These are phyloP conservation scores for Quercus aquifolioides DNA, from an alignment of 306 rosid genomes.

Conservation along the genomic window DNA sequence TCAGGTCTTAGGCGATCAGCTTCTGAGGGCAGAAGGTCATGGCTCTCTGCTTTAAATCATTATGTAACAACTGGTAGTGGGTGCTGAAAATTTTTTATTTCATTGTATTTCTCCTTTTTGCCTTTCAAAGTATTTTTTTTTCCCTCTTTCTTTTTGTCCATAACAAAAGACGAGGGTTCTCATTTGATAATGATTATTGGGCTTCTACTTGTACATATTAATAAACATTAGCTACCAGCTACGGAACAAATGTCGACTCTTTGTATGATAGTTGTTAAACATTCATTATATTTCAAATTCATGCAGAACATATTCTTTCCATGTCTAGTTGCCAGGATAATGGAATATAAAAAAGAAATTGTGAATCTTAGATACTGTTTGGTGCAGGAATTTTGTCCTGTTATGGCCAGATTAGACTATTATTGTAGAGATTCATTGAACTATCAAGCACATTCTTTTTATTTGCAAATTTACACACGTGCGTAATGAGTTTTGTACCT, in stretches of 20 bases:
- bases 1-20: slow-evolving; percentile 50
- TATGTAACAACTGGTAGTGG: slow-evolving; percentile 55
- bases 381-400: not conserved
- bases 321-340: not conserved
- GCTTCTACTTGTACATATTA: slow-evolving; percentile 29
- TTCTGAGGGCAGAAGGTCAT: slow-evolving; percentile 63
- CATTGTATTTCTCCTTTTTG: not conserved
- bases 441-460: not conserved
- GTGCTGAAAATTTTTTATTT: slow-evolving; percentile 36
- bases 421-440: not conserved
- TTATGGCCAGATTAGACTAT: not conserved
- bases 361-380: not conserved
- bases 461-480: too few relatives aligned
- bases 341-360: not conserved
- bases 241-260: not conserved
- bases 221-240: not conserved
- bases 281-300: not conserved
- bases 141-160: not conserved
- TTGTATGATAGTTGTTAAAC: not conserved
- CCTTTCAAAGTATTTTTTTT: not conserved
- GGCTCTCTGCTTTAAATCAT: slow-evolving; percentile 78
- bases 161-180: not conserved
- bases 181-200: slow-evolving; percentile 4
- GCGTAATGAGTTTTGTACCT: too few relatives aligned
- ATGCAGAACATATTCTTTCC: not conserved